These are phyloP conservation scores for Pisolithus microcarpus DNA, from an alignment of 768 basidiomycete genomes.

Conservation along the genomic window DNA sequence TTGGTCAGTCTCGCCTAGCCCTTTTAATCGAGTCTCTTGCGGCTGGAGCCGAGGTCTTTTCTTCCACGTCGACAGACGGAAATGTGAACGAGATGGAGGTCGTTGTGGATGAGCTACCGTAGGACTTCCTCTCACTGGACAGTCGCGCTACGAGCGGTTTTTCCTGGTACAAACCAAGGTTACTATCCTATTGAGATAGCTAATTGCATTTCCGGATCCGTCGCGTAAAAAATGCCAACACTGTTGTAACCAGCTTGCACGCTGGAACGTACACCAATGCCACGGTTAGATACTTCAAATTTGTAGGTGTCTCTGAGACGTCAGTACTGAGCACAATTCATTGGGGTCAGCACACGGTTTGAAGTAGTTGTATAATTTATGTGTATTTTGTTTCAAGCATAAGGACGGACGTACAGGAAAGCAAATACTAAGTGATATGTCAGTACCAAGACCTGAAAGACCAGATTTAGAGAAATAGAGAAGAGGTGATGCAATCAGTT, in stretches of 20 bases:
- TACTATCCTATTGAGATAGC: no score
- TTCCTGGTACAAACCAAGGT: no score
- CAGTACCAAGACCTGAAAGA: not conserved
- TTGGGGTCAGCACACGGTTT: no score
- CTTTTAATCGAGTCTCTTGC: constrained; percentile 79
- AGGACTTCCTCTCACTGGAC: not conserved
- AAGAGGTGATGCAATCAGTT: not conserved
- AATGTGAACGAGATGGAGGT: constrained; percentile 67
- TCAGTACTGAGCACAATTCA: no score
- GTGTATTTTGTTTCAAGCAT: not conserved
- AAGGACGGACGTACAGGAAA: not conserved
- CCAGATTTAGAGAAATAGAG: not conserved
- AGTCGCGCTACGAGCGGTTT: not conserved
- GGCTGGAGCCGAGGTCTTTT: constrained; percentile 68
- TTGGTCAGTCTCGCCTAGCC: constrained; percentile 59
- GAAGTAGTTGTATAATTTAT: not conserved
- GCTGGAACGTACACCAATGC: no score
- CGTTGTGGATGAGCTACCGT: constrained; percentile 39
- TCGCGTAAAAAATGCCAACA: no score
- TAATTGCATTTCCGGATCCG: no score
- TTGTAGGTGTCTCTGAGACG: no score
- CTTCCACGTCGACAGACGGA: constrained; percentile 31
- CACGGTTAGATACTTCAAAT: no score
- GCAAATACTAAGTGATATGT: constrained; percentile 1
- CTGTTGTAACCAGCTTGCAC: no score